Evolutionary conservation across 2,329 filamentous ascomycete genomes (phyloP).

Genomic region (Colletotrichum sp.): DNA sequence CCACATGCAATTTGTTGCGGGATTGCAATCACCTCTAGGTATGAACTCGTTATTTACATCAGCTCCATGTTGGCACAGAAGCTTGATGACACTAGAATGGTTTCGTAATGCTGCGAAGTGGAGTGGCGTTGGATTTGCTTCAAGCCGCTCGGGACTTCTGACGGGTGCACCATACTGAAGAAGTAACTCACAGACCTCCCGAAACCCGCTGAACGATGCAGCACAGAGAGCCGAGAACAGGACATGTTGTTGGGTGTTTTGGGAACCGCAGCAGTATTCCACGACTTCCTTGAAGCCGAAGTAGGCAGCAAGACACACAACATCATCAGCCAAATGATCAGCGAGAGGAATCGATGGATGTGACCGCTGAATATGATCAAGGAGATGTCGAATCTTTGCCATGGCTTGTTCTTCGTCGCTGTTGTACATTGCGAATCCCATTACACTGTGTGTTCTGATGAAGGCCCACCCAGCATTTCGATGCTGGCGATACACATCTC

Average conservation of each 20-base stretch:
- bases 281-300: fast-evolving
- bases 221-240: too few relatives aligned
- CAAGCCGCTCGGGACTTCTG: fast-evolving
- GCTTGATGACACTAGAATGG: fast-evolving
- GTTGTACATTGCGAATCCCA: too few relatives aligned
- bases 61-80: neutral
- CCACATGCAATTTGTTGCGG: neutral
- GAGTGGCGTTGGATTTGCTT: neutral
- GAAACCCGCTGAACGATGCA: fast-evolving
- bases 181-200: neutral
- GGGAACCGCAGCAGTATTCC: fast-evolving
- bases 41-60: too few relatives aligned
- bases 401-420: fast-evolving
- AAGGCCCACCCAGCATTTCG: too few relatives aligned
- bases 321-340: fast-evolving
- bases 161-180: fast-evolving
- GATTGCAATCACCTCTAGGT: too few relatives aligned
- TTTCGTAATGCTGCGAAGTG: neutral
- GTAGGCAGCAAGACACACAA: too few relatives aligned
- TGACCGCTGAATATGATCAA: too few relatives aligned
- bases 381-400: fast-evolving
- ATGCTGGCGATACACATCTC: too few relatives aligned
- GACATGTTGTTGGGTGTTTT: fast-evolving
- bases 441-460: fast-evolving
- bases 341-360: fast-evolving